A percentile compares a stretch with the other conserved stretches of the same genome.
Evolutionary conservation across 1,284 basidiomycete species (phyloP).

Genomic region (Apiotrichum veenhuisii): DNA sequence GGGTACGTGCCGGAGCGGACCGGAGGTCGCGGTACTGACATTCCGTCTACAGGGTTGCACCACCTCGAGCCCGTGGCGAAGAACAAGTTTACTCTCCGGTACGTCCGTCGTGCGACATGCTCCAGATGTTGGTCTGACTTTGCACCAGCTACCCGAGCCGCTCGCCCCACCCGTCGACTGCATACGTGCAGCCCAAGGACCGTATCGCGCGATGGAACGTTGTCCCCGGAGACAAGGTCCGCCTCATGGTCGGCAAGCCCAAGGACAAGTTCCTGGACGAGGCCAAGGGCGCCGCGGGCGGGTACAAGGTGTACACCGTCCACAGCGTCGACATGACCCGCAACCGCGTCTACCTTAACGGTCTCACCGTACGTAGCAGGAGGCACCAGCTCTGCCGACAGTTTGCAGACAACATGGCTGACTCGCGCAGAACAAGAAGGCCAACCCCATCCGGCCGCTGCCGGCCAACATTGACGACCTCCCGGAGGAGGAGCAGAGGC

Average conservation of each 20-base stretch:
- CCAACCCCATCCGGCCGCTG: constrained; percentile 27
- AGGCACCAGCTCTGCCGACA: neutral
- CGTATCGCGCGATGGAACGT: constrained; percentile 46
- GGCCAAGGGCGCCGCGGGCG: constrained; percentile 23
- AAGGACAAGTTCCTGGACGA: constrained; percentile 39
- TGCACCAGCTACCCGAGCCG: constrained; percentile 32
- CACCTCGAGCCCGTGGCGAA: constrained; percentile 28
- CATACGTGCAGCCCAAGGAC: constrained; percentile 33
- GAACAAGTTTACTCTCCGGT: constrained; percentile 25
- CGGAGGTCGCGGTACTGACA: neutral
- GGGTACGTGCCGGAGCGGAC: constrained; percentile 10
- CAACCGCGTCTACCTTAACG: constrained; percentile 40
- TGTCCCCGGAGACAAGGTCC: constrained; percentile 43
- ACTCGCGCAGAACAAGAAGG: constrained; percentile 31
- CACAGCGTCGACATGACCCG: constrained; percentile 37
- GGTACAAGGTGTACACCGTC: constrained; percentile 43
- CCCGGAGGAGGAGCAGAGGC: constrained; percentile 20
- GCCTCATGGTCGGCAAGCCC: constrained; percentile 39
- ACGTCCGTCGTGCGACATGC: constrained; percentile 1
- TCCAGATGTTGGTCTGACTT: no score
- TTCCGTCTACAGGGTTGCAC: constrained; percentile 26
- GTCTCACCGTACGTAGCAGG: constrained; percentile 33
- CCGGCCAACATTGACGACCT: constrained; percentile 32
- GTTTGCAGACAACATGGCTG: neutral
- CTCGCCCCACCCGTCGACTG: constrained; percentile 28